Conservation (phyloP, 352 stramenopile genomes). For the Phytophthora constricta region DNA sequence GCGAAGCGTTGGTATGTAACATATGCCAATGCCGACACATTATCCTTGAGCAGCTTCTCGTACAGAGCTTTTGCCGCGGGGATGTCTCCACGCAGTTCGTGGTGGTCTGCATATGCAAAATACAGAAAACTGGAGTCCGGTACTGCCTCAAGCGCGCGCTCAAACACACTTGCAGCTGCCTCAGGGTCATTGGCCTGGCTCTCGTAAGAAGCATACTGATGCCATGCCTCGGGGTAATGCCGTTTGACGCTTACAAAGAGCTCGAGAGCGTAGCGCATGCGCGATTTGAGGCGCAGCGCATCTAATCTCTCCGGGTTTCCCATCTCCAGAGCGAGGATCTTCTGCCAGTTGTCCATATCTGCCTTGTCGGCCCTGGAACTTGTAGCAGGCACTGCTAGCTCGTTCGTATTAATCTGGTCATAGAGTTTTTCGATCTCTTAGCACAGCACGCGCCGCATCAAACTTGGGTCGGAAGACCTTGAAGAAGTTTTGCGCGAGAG, state of each 20-base stretch:
- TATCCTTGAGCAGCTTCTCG: constrained; percentile 78
- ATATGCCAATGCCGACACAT: constrained; percentile 79
- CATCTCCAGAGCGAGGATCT: constrained; percentile 80
- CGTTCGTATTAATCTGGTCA: constrained; percentile 75
- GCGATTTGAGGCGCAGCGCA: constrained; percentile 75
- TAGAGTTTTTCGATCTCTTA: constrained; percentile 87
- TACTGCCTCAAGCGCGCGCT: constrained; percentile 77
- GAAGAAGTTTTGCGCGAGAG: constrained; percentile 87
- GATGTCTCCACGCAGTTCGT: constrained; percentile 76
- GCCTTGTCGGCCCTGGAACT: constrained; percentile 41
- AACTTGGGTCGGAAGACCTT: constrained; percentile 89
- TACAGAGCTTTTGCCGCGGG: constrained; percentile 79
- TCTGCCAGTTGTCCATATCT: constrained; percentile 82
- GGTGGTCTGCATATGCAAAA: constrained; percentile 85
- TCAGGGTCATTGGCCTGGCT: constrained; percentile 79
- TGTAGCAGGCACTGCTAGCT: constrained; percentile 60
- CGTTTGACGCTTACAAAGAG: constrained; percentile 80
- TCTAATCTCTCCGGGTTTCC: constrained; percentile 85
- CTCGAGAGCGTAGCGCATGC: constrained; percentile 87
- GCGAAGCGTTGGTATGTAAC: constrained; percentile 89
- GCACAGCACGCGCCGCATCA: constrained; percentile 76
- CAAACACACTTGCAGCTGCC: constrained; percentile 67
- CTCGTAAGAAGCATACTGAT: constrained; percentile 86
- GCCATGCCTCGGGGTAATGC: constrained; percentile 85
- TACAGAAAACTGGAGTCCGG: constrained; percentile 81